These are phyloP conservation scores for Kurtzmaniella quercitrusa DNA, from an alignment of 1,139 yeast genomes.

Conservation along the genomic window DNA sequence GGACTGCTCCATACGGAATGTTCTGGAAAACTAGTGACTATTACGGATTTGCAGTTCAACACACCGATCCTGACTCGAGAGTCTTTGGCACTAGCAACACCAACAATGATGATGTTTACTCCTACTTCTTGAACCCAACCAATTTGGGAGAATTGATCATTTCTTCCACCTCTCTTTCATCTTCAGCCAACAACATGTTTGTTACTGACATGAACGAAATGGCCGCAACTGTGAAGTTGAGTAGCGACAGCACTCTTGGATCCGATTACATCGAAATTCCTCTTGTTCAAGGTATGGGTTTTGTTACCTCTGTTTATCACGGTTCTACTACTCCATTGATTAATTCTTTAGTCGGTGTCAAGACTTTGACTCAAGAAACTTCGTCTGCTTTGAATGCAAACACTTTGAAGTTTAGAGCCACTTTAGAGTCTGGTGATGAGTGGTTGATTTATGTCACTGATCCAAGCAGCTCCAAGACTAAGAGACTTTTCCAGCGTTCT, in stretches of 20 bases:
- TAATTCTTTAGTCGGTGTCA: conserved; percentile 52
- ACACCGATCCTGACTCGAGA: conserved; percentile 52
- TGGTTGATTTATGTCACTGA: conserved; percentile 59
- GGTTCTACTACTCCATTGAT: conserved; percentile 53
- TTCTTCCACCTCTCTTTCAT: conserved; percentile 49
- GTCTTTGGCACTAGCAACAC: conserved; percentile 60
- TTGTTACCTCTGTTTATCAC: conserved; percentile 61
- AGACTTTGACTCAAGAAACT: conserved; percentile 42
- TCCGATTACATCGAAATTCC: conserved; percentile 37
- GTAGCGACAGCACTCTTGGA: conserved; percentile 21
- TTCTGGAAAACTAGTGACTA: conserved; percentile 48
- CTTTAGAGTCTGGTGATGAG: conserved; percentile 43
- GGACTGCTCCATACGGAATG: conserved; percentile 81
- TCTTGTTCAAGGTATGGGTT: conserved; percentile 75
- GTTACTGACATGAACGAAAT: conserved; percentile 51
- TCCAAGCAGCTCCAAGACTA: conserved; percentile 25
- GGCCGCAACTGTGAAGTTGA: conserved; percentile 51
- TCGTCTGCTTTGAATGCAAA: conserved; percentile 36
- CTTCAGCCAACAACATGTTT: conserved; percentile 30
- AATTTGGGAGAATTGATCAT: conserved; percentile 50
- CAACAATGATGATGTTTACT: conserved; percentile 21
- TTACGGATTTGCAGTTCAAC: conserved; percentile 68
- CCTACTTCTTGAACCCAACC: conserved; percentile 54
- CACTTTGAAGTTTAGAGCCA: conserved; percentile 53
- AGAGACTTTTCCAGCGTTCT: conserved; percentile 44